Percentiles rank a stretch among this genome's conserved stretches.
These are phyloP conservation scores for Emergomyces africanus DNA, from an alignment of 2,329 filamentous ascomycete species.

Conservation along the genomic window DNA sequence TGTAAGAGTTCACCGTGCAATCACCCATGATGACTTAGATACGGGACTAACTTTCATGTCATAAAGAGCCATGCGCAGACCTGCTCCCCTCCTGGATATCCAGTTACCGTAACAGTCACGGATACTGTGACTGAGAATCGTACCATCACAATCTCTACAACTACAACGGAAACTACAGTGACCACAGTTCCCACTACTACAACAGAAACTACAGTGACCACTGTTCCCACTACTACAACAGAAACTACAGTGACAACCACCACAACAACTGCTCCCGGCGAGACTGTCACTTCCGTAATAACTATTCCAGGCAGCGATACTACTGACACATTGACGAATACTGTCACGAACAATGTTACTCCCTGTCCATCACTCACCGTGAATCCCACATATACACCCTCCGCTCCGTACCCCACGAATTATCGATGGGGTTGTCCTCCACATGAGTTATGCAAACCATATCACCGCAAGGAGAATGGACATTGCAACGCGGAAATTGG, in stretches of 20 bases:
- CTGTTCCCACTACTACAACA: conserved; percentile 4
- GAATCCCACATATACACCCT: conserved; percentile 21
- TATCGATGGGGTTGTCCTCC: conserved; percentile 31
- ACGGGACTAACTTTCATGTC: background rate
- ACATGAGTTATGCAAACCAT: conserved; percentile 30
- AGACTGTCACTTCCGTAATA: conserved; percentile 9
- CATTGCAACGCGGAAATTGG: conserved; percentile 30
- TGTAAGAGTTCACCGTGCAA: background rate
- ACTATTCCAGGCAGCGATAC: conserved; percentile 9
- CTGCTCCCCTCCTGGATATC: background rate
- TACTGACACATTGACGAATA: conserved; percentile 7
- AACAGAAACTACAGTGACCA: conserved; percentile 9
- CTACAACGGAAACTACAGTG: background rate
- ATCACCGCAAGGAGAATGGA: conserved; percentile 17
- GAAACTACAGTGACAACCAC: conserved; percentile 3
- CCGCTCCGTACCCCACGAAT: conserved; percentile 16
- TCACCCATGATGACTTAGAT: background rate
- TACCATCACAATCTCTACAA: conserved; percentile 10
- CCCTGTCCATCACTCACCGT: conserved; percentile 18
- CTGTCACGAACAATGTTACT: conserved; percentile 10
- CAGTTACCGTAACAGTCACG: conserved; percentile 10
- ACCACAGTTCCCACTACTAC: conserved; percentile 8
- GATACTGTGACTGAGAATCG: conserved; percentile 8
- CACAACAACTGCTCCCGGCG: conserved; percentile 12
- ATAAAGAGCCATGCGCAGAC: background rate